Percentiles rank a stretch among this genome's conserved stretches.
Conservation (phyloP, 2,329 filamentous ascomycete genomes). For the Parastagonospora nodorum region DNA sequence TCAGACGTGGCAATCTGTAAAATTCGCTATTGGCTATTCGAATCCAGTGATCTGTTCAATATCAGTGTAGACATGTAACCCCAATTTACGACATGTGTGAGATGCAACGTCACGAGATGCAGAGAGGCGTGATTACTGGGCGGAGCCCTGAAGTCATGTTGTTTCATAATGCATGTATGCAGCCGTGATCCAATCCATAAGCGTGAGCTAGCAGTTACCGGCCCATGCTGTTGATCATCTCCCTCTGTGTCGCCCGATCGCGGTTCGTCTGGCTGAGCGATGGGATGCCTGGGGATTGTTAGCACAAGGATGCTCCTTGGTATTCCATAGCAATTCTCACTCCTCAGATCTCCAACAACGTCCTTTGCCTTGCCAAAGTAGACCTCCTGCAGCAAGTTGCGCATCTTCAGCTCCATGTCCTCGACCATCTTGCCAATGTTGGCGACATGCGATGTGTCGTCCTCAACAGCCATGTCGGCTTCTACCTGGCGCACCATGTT, state of each 20-base stretch:
- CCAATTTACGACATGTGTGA: too few species aligned
- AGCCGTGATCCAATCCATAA: neutral
- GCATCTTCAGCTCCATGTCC: constrained; percentile 99
- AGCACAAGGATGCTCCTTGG: constrained; percentile 10
- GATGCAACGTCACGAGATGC: neutral
- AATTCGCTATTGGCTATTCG: too few species aligned
- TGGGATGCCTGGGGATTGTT: constrained; percentile 61
- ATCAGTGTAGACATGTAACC: too few species aligned
- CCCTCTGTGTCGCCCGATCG: constrained; percentile 83
- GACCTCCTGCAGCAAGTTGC: constrained; percentile 95
- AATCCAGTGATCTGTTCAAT: too few species aligned
- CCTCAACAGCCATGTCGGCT: constrained; percentile 85
- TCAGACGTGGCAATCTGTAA: too few species aligned
- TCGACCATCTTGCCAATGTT: constrained; percentile 92
- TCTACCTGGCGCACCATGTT: constrained; percentile 99
- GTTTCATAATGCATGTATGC: too few species aligned
- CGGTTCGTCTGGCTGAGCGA: constrained; percentile 82
- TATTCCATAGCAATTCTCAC: constrained; percentile 50
- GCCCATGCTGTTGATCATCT: constrained; percentile 73
- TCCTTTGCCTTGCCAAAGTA: constrained; percentile 99
- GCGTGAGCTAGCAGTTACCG: constrained; percentile 17
- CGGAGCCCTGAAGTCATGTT: too few species aligned
- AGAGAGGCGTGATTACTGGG: too few species aligned
- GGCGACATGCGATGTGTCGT: constrained; percentile 89
- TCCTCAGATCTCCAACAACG: constrained; percentile 92